These are phyloP conservation scores for Typha latifolia DNA, from an alignment of 176 grass and related monocot species.

Conservation along the genomic window DNA sequence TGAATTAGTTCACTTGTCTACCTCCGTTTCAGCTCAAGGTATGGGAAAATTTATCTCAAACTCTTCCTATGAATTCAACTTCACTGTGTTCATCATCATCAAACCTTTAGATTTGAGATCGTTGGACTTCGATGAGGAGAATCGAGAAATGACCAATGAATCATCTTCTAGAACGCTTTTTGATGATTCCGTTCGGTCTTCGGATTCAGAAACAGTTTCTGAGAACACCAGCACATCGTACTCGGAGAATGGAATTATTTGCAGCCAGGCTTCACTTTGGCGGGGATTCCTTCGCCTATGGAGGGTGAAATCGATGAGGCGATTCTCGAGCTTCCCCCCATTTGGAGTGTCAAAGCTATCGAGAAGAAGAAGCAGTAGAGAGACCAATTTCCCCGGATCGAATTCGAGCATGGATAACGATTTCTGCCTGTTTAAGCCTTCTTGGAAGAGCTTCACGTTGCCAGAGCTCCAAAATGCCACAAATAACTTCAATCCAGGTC, in stretches of 20 bases:
- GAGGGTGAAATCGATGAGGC: constrained; percentile 4
- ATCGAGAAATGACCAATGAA: not conserved
- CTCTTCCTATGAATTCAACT: not conserved
- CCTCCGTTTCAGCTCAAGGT: not conserved
- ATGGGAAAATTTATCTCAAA: not conserved
- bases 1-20: not conserved
- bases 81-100: not conserved
- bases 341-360: constrained; percentile 7
- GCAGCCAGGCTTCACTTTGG: not conserved
- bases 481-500: constrained; percentile 10
- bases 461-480: constrained; percentile 15
- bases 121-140: not conserved
- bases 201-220: not conserved
- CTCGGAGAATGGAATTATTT: not conserved
- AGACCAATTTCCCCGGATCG: not conserved
- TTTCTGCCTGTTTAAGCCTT: not conserved
- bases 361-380: not conserved
- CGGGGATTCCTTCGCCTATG: not conserved
- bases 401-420: not conserved
- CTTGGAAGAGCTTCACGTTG: constrained; percentile 19
- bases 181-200: not conserved
- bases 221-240: constrained; percentile 7
- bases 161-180: not conserved
- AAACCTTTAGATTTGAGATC: not conserved
- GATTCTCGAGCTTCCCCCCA: constrained; percentile 8